A percentile compares a stretch with the other conserved stretches of the same genome.
Conservation (phyloP, 1,139 yeast species). For the Suhomyces atakaporum region DNA sequence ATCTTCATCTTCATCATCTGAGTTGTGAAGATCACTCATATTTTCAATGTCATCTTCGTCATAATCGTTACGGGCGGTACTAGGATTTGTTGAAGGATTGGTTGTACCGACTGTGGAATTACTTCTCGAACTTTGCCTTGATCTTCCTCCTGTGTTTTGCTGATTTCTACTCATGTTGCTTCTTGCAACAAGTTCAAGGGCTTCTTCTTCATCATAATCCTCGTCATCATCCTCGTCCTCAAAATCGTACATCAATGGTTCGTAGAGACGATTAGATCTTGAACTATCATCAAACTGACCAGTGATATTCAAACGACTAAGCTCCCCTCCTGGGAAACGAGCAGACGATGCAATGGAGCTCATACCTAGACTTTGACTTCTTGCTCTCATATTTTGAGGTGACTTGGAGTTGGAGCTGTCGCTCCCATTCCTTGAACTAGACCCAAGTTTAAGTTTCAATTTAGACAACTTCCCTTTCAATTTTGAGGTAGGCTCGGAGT, state of each 20-base stretch:
- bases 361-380: constrained; percentile 7
- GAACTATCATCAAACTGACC: constrained; percentile 1
- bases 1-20: constrained; percentile 41
- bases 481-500: constrained; percentile 17
- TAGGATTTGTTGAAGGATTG: not conserved
- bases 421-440: constrained; percentile 4
- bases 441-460: constrained; percentile 19
- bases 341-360: constrained; percentile 3
- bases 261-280: constrained; percentile 1
- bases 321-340: constrained; percentile 10
- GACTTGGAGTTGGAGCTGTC: not conserved
- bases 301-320: constrained; percentile 11
- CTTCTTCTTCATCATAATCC: constrained; percentile 16
- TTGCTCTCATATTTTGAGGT: not conserved
- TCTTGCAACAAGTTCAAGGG: constrained; percentile 14
- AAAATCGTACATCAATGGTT: constrained; percentile 1
- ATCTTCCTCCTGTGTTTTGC: not conserved
- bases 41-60: constrained; percentile 34
- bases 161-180: not conserved
- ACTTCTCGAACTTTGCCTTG: not conserved
- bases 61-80: constrained; percentile 21
- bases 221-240: constrained; percentile 17
- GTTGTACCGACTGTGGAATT: too few relatives aligned
- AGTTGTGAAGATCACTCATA: constrained; percentile 36
- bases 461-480: constrained; percentile 25